These are phyloP conservation scores for Fraxinus cuspidata DNA, from an alignment of 257 asterid species.

Conservation along the genomic window DNA sequence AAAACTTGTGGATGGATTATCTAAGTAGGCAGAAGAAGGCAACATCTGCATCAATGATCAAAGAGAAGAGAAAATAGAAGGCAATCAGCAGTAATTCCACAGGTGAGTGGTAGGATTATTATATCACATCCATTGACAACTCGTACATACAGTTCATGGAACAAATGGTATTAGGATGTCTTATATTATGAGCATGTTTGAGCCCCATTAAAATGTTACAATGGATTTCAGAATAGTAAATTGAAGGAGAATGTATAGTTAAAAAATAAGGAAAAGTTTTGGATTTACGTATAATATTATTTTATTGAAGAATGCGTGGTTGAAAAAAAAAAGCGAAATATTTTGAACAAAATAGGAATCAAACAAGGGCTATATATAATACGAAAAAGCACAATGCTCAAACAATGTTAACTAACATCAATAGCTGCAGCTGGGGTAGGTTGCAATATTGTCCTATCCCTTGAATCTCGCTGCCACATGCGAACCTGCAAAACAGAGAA, in stretches of 20 bases:
- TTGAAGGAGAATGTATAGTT: no score
- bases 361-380: not conserved
- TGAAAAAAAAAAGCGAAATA: no score
- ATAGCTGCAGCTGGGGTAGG: slow-evolving; percentile 97
- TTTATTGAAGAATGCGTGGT: no score
- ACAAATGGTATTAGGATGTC: slow-evolving; percentile 9
- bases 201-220: no score
- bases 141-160: not conserved
- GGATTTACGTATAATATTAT: no score
- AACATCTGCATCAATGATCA: slow-evolving; percentile 67
- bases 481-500: slow-evolving; percentile 60
- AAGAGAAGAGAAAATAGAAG: slow-evolving; percentile 18
- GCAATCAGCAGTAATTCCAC: slow-evolving; percentile 15
- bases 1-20: slow-evolving; percentile 94
- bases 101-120: slow-evolving; percentile 6
- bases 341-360: no score
- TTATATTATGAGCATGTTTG: not conserved
- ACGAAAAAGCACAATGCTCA: slow-evolving; percentile 12
- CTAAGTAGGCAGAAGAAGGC: slow-evolving; percentile 77
- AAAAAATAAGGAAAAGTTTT: no score
- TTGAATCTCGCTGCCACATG: slow-evolving; percentile 93
- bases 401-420: slow-evolving; percentile 64
- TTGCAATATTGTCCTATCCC: slow-evolving; percentile 89
- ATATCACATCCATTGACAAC: not conserved
- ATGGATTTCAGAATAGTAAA: no score